phyloP scores from a whole-genome alignment of 169 alveolate species.

The Plasmodium coatneyi region DNA sequence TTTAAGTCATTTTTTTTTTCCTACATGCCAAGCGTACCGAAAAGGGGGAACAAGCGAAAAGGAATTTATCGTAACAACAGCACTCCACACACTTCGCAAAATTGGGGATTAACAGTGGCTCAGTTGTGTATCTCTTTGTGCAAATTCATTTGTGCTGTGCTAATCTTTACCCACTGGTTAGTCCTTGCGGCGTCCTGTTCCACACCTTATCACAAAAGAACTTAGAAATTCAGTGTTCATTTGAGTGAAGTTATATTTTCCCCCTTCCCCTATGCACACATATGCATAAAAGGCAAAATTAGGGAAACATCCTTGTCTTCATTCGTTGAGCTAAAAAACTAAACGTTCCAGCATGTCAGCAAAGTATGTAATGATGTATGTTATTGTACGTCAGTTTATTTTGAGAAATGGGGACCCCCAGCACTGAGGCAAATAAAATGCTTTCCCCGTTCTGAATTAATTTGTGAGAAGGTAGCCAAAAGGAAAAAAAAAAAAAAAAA shows the following conservation, averaged over 20 bases:
- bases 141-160: not conserved
- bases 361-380: not conserved
- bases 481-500: slow-evolving; percentile 16
- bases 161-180: not conserved
- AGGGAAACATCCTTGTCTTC: not conserved
- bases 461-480: slow-evolving; percentile 16
- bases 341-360: not conserved
- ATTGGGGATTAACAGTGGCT: not conserved
- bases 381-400: not conserved
- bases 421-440: not conserved
- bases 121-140: not conserved
- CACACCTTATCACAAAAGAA: not conserved
- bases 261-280: slow-evolving; percentile 11
- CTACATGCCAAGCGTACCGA: not conserved
- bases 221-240: not conserved
- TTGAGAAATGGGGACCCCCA: not conserved
- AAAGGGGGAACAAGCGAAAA: not conserved
- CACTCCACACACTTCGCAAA: not conserved
- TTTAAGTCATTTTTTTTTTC: not conserved
- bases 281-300: slow-evolving; percentile 22
- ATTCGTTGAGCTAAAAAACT: not conserved
- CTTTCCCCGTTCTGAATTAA: not conserved
- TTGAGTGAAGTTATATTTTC: not conserved
- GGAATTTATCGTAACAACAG: not conserved
- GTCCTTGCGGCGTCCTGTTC: not conserved